Percentiles rank a stretch among this genome's conserved stretches.
Evolutionary conservation across 495 filamentous ascomycete genomes (phyloP).

Genomic region (Haplographium delicatum): DNA sequence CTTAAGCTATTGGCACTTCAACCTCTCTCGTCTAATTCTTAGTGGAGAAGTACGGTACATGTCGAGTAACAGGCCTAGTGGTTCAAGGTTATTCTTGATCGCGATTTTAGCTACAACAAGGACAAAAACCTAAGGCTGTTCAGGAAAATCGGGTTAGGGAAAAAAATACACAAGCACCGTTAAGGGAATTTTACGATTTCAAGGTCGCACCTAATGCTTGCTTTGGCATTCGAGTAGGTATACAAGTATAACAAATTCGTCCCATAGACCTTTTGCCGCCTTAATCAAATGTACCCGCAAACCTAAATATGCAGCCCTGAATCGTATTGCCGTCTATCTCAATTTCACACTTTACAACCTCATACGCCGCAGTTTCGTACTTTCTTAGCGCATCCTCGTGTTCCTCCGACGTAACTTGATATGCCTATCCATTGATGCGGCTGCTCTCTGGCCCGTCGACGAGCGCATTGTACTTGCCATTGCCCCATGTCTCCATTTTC

Average conservation of each 20-base stretch:
- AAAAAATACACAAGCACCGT: neutral
- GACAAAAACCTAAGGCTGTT: constrained; percentile 1
- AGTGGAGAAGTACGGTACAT: neutral
- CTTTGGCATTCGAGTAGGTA: neutral
- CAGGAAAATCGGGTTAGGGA: constrained; percentile 2
- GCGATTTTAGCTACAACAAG: constrained; percentile 1
- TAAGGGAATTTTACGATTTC: neutral
- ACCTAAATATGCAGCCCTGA: constrained; percentile 19
- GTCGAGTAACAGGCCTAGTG: neutral
- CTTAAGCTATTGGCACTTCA: neutral
- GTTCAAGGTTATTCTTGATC: neutral
- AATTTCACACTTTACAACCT: constrained; percentile 35
- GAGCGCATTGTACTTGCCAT: constrained; percentile 34
- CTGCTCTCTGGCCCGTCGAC: constrained; percentile 27
- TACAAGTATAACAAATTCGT: constrained; percentile 5
- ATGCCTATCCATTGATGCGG: constrained; percentile 32
- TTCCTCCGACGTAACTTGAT: constrained; percentile 29
- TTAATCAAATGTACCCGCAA: constrained; percentile 10
- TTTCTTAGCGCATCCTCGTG: constrained; percentile 31
- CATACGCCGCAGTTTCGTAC: constrained; percentile 37
- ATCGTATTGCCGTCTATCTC: constrained; percentile 6
- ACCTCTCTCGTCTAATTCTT: neutral
- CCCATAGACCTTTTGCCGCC: neutral
- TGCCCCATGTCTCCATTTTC: constrained; percentile 31
- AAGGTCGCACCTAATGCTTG: neutral